Base-by-base conservation (phyloP, 768 basidiomycete species). In the Lentinula sp. region DNA sequence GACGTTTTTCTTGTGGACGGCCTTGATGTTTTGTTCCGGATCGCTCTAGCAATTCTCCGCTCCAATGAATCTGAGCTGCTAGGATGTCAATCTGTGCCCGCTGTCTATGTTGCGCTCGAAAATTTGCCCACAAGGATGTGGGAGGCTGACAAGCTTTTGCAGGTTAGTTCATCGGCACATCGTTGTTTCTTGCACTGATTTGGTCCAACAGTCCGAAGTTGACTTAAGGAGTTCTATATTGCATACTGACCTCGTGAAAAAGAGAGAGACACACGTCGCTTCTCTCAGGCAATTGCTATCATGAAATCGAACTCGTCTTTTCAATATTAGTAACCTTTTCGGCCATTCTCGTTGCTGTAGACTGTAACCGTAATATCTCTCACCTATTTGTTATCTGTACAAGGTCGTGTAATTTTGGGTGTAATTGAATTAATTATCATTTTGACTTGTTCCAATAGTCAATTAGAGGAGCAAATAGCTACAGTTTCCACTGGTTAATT, bases 1-100 rank as follows among this genome's bases (percentile, higher is more conserved):
- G 96, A 99, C 67, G 80, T 97, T 18, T 92, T 98, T 73, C 84
- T 98, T 60, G 86, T 95, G 2, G 94, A 97, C 68, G 96, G 96
- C 1, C 78, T 94, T 28, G 93, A 95, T 65, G 90, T 94, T 5
- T 80, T 96, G 16, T 95, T 95, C 74, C 87, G 95, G n/a, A 73
- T 95, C 50, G 93, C 95, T 0, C 78, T 98, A 45, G 89, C 86
- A 18, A 93, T 98, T 45, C 78, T 99, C 54, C 88, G 88, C 61
- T 82, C 78, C 61, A 92, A 91, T 71, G 93, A 96, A 70, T 78
- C 79, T 45, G 95, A 97, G 65, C 82, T 99, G 0, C 75, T 96
- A 23, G 81, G 81, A 0, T 93, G 92, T 70, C 86, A 91, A 65
- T 93, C 91, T 1, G 88, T 94, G 48, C 88, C 92, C 0, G 90